A percentile compares a stretch with the other conserved stretches of the same genome.
Evolutionary conservation across 2,329 filamentous ascomycete genomes (phyloP).

Genomic region (Periconia sp.): DNA sequence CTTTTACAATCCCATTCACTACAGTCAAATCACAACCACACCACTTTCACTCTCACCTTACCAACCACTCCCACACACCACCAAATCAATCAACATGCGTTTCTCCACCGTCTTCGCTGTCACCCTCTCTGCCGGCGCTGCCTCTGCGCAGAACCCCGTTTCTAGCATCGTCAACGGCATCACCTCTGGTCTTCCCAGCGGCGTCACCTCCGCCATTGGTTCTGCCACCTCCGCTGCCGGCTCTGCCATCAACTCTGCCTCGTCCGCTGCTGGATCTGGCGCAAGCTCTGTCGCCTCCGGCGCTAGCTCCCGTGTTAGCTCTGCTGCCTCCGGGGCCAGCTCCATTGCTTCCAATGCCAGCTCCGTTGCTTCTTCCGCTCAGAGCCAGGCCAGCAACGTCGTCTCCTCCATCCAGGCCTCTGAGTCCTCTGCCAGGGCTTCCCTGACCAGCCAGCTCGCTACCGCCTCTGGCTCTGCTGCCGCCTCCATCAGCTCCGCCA

Average conservation of each 20-base stretch:
- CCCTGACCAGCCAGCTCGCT: slow-evolving; percentile 2
- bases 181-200: slow-evolving; percentile 13
- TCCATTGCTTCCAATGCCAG: slow-evolving; percentile 5
- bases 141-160: slow-evolving; percentile 29
- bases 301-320: slow-evolving; percentile 4
- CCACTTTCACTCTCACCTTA: slow-evolving; percentile 1
- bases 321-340: slow-evolving; percentile 16
- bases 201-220: slow-evolving; percentile 11
- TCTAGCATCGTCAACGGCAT: slow-evolving; percentile 17
- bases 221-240: slow-evolving; percentile 7
- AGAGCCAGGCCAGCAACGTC: neutral
- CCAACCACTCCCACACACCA: neutral
- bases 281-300: slow-evolving; percentile 11
- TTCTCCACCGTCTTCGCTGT: slow-evolving; percentile 36
- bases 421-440: slow-evolving; percentile 4
- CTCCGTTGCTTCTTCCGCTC: neutral
- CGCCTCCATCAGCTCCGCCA: slow-evolving; percentile 10
- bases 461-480: slow-evolving; percentile 8
- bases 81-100: slow-evolving; percentile 33
- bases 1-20: neutral
- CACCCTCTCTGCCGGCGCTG: slow-evolving; percentile 30
- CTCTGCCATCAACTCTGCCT: slow-evolving; percentile 11
- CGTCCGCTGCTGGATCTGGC: slow-evolving; percentile 11
- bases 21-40: neutral
- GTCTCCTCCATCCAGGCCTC: slow-evolving; percentile 4